Evolutionary conservation across 495 filamentous ascomycete genomes (phyloP).

Genomic region (Apodospora peruviana): DNA sequence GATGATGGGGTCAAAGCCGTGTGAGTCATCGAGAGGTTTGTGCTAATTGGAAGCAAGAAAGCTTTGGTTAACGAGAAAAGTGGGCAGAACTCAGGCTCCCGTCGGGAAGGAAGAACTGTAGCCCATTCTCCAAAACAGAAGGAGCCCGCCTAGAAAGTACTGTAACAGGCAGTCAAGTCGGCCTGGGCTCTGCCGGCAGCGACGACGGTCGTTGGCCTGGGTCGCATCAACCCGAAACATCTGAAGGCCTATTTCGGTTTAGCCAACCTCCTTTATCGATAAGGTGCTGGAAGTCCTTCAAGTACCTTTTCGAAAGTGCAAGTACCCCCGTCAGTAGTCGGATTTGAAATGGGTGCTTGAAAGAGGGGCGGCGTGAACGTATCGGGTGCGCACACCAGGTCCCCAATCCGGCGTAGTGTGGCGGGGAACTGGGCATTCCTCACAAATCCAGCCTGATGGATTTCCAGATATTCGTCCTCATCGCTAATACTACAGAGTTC

Average conservation of each 20-base stretch:
- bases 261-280: constrained; percentile 13
- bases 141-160: too few relatives aligned
- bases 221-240: constrained; percentile 12
- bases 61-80: background rate
- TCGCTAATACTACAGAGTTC: too few relatives aligned
- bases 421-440: constrained; percentile 8
- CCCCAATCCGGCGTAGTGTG: too few relatives aligned
- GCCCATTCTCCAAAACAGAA: too few relatives aligned
- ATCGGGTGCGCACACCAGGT: background rate
- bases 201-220: background rate
- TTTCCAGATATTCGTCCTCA: too few relatives aligned
- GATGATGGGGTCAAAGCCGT: background rate
- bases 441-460: constrained; percentile 18
- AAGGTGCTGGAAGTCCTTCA: constrained; percentile 3
- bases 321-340: too few relatives aligned
- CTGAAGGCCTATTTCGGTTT: constrained; percentile 4
- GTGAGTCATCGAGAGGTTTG: constrained; percentile 1
- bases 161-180: background rate
- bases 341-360: too few relatives aligned
- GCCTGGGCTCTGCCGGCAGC: background rate
- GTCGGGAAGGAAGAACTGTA: too few relatives aligned
- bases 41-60: background rate
- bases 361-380: constrained; percentile 4
- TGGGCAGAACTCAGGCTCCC: too few relatives aligned
- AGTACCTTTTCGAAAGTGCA: constrained; percentile 13